Base-by-base conservation (phyloP, 495 filamentous ascomycete species). In the Penicillium silybi region DNA sequence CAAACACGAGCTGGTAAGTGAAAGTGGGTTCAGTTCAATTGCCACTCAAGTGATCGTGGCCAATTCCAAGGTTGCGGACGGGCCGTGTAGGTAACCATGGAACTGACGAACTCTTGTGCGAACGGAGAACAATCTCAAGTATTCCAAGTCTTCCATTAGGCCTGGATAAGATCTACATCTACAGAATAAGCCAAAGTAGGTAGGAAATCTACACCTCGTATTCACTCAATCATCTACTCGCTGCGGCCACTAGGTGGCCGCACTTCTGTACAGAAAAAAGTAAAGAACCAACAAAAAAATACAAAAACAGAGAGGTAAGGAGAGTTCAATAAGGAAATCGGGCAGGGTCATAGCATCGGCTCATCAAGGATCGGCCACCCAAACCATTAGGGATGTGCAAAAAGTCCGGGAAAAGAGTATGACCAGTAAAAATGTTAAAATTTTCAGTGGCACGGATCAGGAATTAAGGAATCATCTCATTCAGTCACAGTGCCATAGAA, bases 201-300 rank as follows among this genome's bases (percentile, higher is more conserved):
- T 25, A 41, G 37, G 37, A 47, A 41, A 41, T 53, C 55, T 58
- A 56, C 54, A 51, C 39, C 19, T 52, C 47, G 44, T 35, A 50
- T 50, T 50, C 26, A 37, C 15, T 27, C 42, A 23, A 34, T 27
- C 10, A 27, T 34, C 35, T 13, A 41, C 34, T 34, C 17, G 15
- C 34, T 9, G 15, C 27, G 27, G 20, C 47, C 13, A 23, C 34
- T 15, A 34, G 15, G 6, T 23, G 22, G 6, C 2, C 45, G 17
- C 40, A 68, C 64, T 66, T 65, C 60, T 74, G 69, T 74, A 72
- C 68, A 74, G 49, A 65, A 52, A 57, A 50, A 44, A 22, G 59
- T 10, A 55, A 41, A 59, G 39, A 50, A 40, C 46, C 47, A 62
- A 48, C 52, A 41, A 44, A 54, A 22, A 17, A 45, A 50, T 17